A percentile compares a stretch with the other conserved stretches of the same genome.
Evolutionary conservation across 208 protist species (phyloP).

Genomic region (Leishmania major): DNA sequence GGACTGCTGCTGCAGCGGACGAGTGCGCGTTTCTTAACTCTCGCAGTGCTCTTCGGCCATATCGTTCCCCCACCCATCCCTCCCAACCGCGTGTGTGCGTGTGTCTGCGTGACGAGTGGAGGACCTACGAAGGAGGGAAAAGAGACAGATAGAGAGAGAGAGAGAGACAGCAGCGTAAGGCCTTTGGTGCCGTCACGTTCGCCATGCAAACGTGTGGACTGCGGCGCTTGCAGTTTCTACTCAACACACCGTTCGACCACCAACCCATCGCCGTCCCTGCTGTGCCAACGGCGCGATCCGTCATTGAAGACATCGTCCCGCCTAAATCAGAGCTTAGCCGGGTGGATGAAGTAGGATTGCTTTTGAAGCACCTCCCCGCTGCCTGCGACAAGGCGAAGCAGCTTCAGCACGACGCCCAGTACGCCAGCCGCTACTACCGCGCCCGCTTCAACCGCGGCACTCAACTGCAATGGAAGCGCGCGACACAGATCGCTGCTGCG

Average conservation of each 20-base stretch:
- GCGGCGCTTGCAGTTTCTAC: constrained; percentile 30
- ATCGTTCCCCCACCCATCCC: no score
- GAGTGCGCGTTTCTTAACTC: background rate
- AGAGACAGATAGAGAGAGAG: background rate
- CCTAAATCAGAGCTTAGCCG: constrained; percentile 23
- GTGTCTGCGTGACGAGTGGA: background rate
- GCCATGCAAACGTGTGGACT: background rate
- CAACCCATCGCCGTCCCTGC: constrained; percentile 55
- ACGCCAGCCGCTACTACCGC: constrained; percentile 70
- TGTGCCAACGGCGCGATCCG: constrained; percentile 13
- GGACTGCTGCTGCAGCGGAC: background rate
- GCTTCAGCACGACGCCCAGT: constrained; percentile 45
- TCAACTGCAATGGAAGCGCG: constrained; percentile 47
- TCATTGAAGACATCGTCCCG: constrained; percentile 31
- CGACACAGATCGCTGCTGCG: background rate
- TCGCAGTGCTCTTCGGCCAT: background rate
- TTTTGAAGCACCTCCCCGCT: constrained; percentile 55
- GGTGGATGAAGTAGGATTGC: constrained; percentile 47
- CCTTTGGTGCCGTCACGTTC: background rate
- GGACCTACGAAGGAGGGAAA: background rate
- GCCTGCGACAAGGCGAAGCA: constrained; percentile 58
- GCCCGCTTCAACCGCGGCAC: constrained; percentile 56
- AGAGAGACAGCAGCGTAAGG: background rate
- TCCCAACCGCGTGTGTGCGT: background rate
- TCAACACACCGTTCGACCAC: constrained; percentile 65